These are phyloP conservation scores for Tephrocybe sp. DNA, from an alignment of 768 basidiomycete genomes.

Conservation along the genomic window DNA sequence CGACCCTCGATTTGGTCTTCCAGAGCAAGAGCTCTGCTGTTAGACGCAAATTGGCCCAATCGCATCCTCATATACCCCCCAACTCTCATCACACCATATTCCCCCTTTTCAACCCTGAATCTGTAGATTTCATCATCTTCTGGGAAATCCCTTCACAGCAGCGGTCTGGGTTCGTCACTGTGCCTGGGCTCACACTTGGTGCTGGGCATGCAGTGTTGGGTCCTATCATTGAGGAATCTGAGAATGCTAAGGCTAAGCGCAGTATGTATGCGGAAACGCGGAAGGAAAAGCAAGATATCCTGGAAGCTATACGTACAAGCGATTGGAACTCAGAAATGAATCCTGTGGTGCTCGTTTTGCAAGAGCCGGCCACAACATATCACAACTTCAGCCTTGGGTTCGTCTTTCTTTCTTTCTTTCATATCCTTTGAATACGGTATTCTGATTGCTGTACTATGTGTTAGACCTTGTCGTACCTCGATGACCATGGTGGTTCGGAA, in stretches of 20 bases:
- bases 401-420: constrained; percentile 24
- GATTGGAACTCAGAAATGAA: constrained; percentile 82
- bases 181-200: constrained; percentile 62
- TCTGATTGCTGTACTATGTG: background rate
- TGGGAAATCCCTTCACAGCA: constrained; percentile 68
- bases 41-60: constrained; percentile 30
- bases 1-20: constrained; percentile 47
- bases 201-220: constrained; percentile 66
- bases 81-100: constrained; percentile 58
- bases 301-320: constrained; percentile 63
- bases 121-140: constrained; percentile 70
- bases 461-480: constrained; percentile 54
- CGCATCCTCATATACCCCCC: constrained; percentile 58
- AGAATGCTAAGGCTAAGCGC: constrained; percentile 64
- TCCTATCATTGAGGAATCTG: constrained; percentile 56
- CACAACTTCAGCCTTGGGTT: constrained; percentile 77
- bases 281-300: constrained; percentile 62
- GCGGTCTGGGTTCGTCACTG: constrained; percentile 58
- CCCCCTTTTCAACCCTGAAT: constrained; percentile 72
- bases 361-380: constrained; percentile 36
- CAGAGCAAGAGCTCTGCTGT: constrained; percentile 45
- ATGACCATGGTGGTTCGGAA: constrained; percentile 65
- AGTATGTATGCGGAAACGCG: constrained; percentile 92
- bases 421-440: background rate
- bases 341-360: constrained; percentile 56